Evolutionary conservation across 768 basidiomycete genomes (phyloP), one percentile per base, ranked within the genome.

Genomic region (Chalciporus chontae): DNA sequence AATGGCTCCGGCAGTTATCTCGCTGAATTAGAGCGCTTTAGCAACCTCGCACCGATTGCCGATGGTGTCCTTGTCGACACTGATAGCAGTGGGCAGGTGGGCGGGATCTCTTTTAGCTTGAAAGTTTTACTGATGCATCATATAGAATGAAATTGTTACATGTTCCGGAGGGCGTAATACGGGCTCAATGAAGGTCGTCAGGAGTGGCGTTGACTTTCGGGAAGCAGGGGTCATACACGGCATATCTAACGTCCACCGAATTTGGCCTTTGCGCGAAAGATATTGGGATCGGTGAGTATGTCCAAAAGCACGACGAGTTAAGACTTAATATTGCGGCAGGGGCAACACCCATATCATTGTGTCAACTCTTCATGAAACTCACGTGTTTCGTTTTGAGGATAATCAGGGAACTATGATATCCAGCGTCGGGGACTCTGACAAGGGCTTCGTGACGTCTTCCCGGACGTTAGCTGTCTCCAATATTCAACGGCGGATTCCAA

Each of bases 101-200:
- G 75, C 59, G 8, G 36, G 7, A 26, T 26, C 23, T 41, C 29
- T 10, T 32, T 6, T 15, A 36, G 14, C 24, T 45, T 21, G 9
- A 3, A 27, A 18, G 1, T 21, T 23, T 27, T 18, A 15, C 24
- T 49, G 4, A 57, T 18, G 15, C 36, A 13, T 40, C 26, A 43
- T 3, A 19, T 54, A 93, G 87, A 75, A 73, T n/a, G 84, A 88
- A 64, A 79, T 94, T 37, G 81, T 95, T 4, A 90, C 91, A 1
- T 90, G 89, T 59, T 94, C 90, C 4, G 94, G 94, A 5, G 87
- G 81, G 2, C 76, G 76, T 43, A 90, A 81, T 53, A 79, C 82
- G 3, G 93, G 94, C 2, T 83, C 85, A 9, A 59, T 96, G 14
- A 84, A 86, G 42, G 68, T 93, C 26, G 76, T 96, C 17, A 76